Conservation (phyloP, 2,329 filamentous ascomycete genomes). For the Ophiocordyceps unilateralis region DNA sequence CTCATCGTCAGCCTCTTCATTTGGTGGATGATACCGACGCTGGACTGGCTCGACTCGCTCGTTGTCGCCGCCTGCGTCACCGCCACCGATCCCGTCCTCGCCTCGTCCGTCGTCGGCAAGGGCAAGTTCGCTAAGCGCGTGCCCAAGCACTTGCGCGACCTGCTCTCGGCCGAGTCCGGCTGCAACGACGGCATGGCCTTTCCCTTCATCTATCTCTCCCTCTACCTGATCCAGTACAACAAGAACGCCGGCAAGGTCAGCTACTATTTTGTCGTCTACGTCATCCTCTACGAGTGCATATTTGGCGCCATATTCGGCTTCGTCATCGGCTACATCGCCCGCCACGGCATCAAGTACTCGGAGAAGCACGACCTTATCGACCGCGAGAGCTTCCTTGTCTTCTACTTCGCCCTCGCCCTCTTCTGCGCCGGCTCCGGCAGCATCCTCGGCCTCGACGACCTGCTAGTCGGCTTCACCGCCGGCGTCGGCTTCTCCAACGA, state of each 20-base stretch:
- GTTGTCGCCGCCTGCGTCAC: constrained; percentile 85
- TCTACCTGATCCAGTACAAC: constrained; percentile 77
- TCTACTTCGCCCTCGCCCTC: constrained; percentile 92
- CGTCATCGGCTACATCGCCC: constrained; percentile 69
- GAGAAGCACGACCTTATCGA: constrained; percentile 79
- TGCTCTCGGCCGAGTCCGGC: constrained; percentile 89
- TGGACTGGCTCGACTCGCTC: constrained; percentile 82
- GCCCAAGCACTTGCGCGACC: constrained; percentile 88
- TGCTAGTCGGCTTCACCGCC: constrained; percentile 84
- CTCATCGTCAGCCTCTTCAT: constrained; percentile 82
- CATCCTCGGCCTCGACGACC: constrained; percentile 78
- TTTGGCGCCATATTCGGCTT: constrained; percentile 87
- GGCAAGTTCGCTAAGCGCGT: constrained; percentile 97
- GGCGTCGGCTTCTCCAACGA: constrained; percentile 99
- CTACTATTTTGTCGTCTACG: constrained; percentile 77
- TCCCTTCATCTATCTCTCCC: constrained; percentile 82
- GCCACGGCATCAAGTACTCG: constrained; percentile 76
- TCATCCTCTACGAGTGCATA: constrained; percentile 87
- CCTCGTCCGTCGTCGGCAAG: constrained; percentile 95
- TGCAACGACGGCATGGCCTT: constrained; percentile 99
- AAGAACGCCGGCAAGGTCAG: constrained; percentile 51
- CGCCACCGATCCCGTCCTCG: constrained; percentile 89
- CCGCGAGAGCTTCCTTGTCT: constrained; percentile 91
- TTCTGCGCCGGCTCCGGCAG: constrained; percentile 92
- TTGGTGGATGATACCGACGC: constrained; percentile 68